Base-by-base conservation (phyloP, 2,329 filamentous ascomycete genomes). In the Colletotrichum truncatum region DNA sequence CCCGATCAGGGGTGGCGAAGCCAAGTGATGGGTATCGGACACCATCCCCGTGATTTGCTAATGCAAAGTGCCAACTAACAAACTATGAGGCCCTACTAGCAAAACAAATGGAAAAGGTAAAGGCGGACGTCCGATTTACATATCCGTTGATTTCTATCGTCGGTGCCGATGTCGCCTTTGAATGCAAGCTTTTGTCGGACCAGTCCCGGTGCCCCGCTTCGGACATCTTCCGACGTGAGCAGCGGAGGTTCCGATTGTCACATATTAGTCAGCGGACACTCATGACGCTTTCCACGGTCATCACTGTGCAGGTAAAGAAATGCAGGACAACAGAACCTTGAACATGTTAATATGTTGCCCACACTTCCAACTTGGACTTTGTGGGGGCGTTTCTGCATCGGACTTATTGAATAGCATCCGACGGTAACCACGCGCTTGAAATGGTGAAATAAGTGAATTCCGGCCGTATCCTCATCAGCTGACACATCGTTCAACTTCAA, bases 81-180 rank as follows among this genome's bases (percentile, higher is more conserved):
- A 21, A n/a, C 26, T 49, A 26, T 26, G 45, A 38, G 16, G 6
- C 11, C 39, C 12, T n/a, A 16, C 12, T 18, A 18, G 28, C 30
- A 28, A 46, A n/a, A 26, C 21, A 9, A 16, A 11, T 28, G 6
- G 28, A 21, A n/a, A 6, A 26, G n/a, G 32, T 23, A 8, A 25
- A 14, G 45, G 53, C 53, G 59, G 59, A 63, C n/a, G 43, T 63
- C 59, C 59, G 59, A 63, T 28, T 58, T 58, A 58, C 52, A 51
- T 63, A 55, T 8, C 21, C 30, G 16, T 28, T 9, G 18, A 32
- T 25, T 36, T 21, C 14, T 11, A 21, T 7, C 9, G 9, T 25
- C n/a, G 43, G n/a, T 53, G 25, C 30, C 32, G 46, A 39, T 64
- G 23, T 53, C 25, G 55, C 46, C 41, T 23, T 9, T 8, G 8